These are phyloP conservation scores for Moesziomyces antarcticus DNA, from an alignment of 1,284 basidiomycete genomes.

Conservation along the genomic window DNA sequence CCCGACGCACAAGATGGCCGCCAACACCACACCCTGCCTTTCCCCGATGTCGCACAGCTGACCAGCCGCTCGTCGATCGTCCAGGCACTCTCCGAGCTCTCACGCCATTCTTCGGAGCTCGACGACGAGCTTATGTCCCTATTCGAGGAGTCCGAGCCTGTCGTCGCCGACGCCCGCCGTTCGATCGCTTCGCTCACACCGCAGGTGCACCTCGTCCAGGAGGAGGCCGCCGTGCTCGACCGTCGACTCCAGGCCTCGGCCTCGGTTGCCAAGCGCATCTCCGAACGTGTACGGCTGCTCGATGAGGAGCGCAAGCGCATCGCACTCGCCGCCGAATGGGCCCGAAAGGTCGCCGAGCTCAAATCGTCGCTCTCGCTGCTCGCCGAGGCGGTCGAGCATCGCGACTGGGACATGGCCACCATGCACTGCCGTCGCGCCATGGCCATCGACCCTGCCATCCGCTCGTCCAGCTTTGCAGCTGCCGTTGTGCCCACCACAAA, in stretches of 20 bases:
- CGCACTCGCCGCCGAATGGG: slow-evolving; percentile 83
- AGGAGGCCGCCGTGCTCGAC: slow-evolving; percentile 75
- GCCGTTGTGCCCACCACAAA: slow-evolving; percentile 88
- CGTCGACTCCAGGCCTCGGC: slow-evolving; percentile 77
- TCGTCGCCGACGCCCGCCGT: slow-evolving; percentile 30
- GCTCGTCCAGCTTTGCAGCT: slow-evolving; percentile 86
- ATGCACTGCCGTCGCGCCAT: slow-evolving; percentile 89
- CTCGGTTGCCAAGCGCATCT: slow-evolving; percentile 86
- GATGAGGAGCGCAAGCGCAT: slow-evolving; percentile 92
- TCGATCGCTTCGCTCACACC: slow-evolving; percentile 73
- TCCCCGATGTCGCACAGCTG: slow-evolving; percentile 34
- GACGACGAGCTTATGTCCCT: slow-evolving; percentile 80
- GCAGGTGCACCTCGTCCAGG: slow-evolving; percentile 74
- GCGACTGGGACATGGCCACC: slow-evolving; percentile 95
- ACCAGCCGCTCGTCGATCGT: slow-evolving; percentile 46
- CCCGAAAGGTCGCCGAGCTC: slow-evolving; percentile 86
- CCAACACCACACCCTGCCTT: not conserved
- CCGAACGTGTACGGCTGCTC: slow-evolving; percentile 83
- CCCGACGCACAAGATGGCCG: not conserved
- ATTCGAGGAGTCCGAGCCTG: slow-evolving; percentile 72
- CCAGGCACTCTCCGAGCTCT: slow-evolving; percentile 72
- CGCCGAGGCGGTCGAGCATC: slow-evolving; percentile 79
- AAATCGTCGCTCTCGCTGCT: slow-evolving; percentile 86
- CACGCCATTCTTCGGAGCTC: slow-evolving; percentile 81
- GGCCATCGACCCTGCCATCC: slow-evolving; percentile 80